These are phyloP conservation scores for Diaporthe ampelina DNA, from an alignment of 2,329 filamentous ascomycete genomes.

Conservation along the genomic window DNA sequence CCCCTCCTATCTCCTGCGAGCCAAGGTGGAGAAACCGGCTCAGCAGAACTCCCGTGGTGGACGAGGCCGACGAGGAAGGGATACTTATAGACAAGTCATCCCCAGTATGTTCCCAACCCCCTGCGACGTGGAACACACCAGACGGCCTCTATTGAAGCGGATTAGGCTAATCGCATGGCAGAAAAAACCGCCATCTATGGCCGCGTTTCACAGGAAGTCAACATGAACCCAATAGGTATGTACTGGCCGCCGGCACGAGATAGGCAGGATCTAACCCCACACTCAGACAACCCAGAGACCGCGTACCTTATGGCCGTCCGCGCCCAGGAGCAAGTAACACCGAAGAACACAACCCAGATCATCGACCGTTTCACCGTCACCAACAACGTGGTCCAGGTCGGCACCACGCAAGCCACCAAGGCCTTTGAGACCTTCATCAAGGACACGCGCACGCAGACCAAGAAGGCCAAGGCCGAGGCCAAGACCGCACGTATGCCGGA, in stretches of 20 bases:
- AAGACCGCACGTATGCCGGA: constrained; percentile 93
- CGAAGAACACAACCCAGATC: constrained; percentile 64
- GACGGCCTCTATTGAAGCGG: constrained; percentile 7
- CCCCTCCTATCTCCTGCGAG: constrained; percentile 67
- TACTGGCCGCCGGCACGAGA: not conserved
- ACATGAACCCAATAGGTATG: constrained; percentile 45
- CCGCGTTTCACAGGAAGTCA: constrained; percentile 55
- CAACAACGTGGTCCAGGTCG: constrained; percentile 71
- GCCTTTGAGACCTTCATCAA: constrained; percentile 70
- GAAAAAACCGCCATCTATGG: constrained; percentile 43
- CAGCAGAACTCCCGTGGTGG: constrained; percentile 49
- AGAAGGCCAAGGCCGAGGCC: constrained; percentile 77
- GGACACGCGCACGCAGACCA: constrained; percentile 60
- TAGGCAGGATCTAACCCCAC: not conserved
- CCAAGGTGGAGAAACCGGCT: constrained; percentile 61
- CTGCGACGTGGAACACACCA: not conserved
- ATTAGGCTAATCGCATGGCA: not conserved
- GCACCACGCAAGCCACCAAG: constrained; percentile 60
- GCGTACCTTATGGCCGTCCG: constrained; percentile 55
- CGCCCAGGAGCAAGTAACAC: constrained; percentile 61
- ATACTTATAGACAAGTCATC: constrained; percentile 78
- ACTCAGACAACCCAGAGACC: constrained; percentile 55
- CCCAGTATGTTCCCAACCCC: constrained; percentile 70
- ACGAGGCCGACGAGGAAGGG: constrained; percentile 51
- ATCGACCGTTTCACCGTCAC: constrained; percentile 64